phyloP scores from a whole-genome alignment of 768 basidiomycete species.

The Boletus huronensis region DNA sequence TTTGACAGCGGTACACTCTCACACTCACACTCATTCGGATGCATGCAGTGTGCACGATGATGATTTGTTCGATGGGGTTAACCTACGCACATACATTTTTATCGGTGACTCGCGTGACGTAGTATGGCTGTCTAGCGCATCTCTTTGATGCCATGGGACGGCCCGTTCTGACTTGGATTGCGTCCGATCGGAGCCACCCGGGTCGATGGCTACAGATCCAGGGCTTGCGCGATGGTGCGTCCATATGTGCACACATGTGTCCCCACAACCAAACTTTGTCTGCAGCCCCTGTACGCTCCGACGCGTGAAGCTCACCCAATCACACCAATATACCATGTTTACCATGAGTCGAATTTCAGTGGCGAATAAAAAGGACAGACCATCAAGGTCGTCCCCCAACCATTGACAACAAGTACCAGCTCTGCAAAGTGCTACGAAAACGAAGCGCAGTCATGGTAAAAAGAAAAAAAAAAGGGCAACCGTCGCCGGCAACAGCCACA shows the following conservation, averaged over 20 bases:
- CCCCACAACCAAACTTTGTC: neutral
- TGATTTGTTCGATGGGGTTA: neutral
- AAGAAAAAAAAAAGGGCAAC: neutral
- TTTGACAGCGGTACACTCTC: no score
- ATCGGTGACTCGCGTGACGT: neutral
- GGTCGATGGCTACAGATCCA: neutral
- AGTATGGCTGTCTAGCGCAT: neutral
- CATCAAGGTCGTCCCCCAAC: constrained; percentile 14
- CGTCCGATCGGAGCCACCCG: neutral
- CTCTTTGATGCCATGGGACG: no score
- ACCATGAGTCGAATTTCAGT: constrained; percentile 5
- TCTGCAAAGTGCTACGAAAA: constrained; percentile 10
- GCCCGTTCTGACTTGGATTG: neutral
- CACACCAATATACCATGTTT: constrained; percentile 1
- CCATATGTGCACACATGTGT: neutral
- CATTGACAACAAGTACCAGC: constrained; percentile 10
- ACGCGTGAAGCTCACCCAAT: neutral
- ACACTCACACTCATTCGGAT: no score
- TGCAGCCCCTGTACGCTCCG: neutral
- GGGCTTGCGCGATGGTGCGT: neutral
- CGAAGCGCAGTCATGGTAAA: constrained; percentile 13
- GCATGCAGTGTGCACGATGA: neutral
- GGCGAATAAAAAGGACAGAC: neutral
- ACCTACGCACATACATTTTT: neutral
- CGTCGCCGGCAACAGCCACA: constrained; percentile 23